Conservation (phyloP, 352 stramenopile species). For the Pythium sp. region DNA sequence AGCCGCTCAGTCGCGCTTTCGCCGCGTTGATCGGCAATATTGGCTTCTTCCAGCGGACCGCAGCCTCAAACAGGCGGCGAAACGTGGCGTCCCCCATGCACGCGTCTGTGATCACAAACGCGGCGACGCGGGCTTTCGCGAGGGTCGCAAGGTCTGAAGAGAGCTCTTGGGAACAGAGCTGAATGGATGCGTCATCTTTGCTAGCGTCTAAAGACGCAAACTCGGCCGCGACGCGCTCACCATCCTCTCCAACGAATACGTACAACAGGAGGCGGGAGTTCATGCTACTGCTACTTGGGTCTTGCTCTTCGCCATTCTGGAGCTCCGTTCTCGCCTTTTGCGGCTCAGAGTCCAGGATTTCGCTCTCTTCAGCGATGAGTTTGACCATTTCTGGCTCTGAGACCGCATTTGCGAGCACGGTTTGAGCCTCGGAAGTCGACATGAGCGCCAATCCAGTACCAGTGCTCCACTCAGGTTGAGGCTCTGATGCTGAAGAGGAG, state of each 20-base stretch:
- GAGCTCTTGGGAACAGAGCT: slow-evolving; percentile 18
- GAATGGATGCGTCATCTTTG: not conserved
- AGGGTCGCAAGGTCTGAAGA: slow-evolving; percentile 24
- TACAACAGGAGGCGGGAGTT: not conserved
- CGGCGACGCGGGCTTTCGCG: slow-evolving; percentile 21
- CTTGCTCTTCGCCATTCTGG: too few relatives aligned
- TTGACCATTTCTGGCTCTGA: slow-evolving; percentile 12
- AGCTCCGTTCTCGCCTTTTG: not conserved
- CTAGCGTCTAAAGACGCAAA: slow-evolving; percentile 5
- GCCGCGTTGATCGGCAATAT: slow-evolving; percentile 44
- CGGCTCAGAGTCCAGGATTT: not conserved
- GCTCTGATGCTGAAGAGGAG: not conserved
- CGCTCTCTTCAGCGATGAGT: slow-evolving; percentile 1
- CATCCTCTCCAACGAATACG: slow-evolving; percentile 6
- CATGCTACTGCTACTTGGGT: too few relatives aligned
- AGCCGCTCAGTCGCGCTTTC: slow-evolving; percentile 26
- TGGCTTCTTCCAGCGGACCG: slow-evolving; percentile 31
- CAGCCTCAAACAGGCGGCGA: slow-evolving; percentile 35
- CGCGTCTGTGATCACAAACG: slow-evolving; percentile 40
- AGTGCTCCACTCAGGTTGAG: not conserved
- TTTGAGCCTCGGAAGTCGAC: slow-evolving; percentile 13
- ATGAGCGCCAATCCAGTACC: slow-evolving; percentile 11
- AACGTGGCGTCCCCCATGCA: slow-evolving; percentile 12
- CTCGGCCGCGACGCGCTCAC: not conserved
- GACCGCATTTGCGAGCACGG: slow-evolving; percentile 3